These are phyloP conservation scores for Plasmodium billcollinsi DNA, from an alignment of 169 alveolate species.

Conservation along the genomic window DNA sequence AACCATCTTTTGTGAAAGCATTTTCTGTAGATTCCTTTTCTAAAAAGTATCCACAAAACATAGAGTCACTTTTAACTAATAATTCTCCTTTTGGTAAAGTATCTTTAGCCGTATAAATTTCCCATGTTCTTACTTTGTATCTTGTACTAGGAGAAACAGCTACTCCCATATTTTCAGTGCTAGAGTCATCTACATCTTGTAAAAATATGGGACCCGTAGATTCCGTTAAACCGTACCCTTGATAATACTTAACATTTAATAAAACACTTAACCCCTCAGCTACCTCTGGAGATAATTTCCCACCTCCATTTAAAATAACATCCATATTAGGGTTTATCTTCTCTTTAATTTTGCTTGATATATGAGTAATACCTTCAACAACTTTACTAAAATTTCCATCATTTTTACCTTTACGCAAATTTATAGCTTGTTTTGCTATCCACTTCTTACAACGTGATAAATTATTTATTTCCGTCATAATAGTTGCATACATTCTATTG, in stretches of 20 bases:
- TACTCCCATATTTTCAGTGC: slow-evolving; percentile 23
- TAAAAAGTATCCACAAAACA: slow-evolving; percentile 93
- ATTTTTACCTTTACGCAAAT: neutral
- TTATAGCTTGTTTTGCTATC: neutral
- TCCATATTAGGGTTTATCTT: slow-evolving; percentile 31
- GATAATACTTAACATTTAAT: slow-evolving; percentile 24
- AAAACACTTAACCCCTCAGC: slow-evolving; percentile 19
- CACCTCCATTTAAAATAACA: slow-evolving; percentile 41
- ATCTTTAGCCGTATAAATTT: slow-evolving; percentile 78
- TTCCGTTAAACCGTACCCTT: slow-evolving; percentile 66
- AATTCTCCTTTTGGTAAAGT: slow-evolving; percentile 95
- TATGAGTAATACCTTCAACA: slow-evolving; percentile 1
- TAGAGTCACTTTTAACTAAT: slow-evolving; percentile 89
- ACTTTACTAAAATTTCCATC: neutral
- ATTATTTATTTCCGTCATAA: slow-evolving; percentile 16
- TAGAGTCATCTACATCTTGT: neutral
- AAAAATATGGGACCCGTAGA: slow-evolving; percentile 29
- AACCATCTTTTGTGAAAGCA: slow-evolving; percentile 89
- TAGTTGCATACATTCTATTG: slow-evolving; percentile 18
- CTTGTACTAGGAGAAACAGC: neutral
- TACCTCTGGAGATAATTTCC: slow-evolving; percentile 24
- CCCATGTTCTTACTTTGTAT: slow-evolving; percentile 63
- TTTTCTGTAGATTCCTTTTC: slow-evolving; percentile 90
- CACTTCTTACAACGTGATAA: slow-evolving; percentile 21
- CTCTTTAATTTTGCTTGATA: slow-evolving; percentile 27